Percentiles rank a stretch among this genome's conserved stretches.
These are phyloP conservation scores for Xylariomycetidae sp. DNA, from an alignment of 2,329 filamentous ascomycete genomes.

Conservation along the genomic window DNA sequence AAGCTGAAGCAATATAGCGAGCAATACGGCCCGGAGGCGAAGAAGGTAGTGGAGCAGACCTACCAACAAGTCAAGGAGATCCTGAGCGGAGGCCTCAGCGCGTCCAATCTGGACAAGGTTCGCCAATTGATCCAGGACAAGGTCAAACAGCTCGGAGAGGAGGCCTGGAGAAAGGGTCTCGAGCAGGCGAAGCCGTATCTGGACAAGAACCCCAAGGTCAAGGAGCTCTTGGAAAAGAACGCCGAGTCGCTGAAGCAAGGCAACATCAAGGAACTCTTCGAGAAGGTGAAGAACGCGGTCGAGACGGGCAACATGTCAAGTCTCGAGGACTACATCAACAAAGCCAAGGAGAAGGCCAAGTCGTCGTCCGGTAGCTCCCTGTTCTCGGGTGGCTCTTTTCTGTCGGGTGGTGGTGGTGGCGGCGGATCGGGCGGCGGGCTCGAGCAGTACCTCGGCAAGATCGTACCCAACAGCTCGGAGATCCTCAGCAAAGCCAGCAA, in stretches of 20 bases:
- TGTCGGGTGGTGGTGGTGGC: too few relatives aligned
- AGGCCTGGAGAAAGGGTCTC: slow-evolving; percentile 67
- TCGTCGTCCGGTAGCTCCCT: slow-evolving; percentile 39
- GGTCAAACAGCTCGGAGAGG: slow-evolving; percentile 62
- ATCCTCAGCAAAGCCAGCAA: slow-evolving; percentile 63
- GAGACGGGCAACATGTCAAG: slow-evolving; percentile 56
- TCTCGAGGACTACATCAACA: slow-evolving; percentile 57
- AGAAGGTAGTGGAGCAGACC: slow-evolving; percentile 70
- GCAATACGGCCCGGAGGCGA: slow-evolving; percentile 68
- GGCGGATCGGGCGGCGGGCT: too few relatives aligned
- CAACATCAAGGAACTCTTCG: slow-evolving; percentile 59
- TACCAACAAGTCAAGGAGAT: slow-evolving; percentile 64
- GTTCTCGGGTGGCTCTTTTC: slow-evolving; percentile 31
- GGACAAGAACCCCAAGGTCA: slow-evolving; percentile 72
- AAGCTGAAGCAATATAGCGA: slow-evolving; percentile 67
- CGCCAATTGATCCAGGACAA: slow-evolving; percentile 65
- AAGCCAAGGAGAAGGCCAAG: slow-evolving; percentile 56
- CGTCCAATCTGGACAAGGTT: slow-evolving; percentile 48
- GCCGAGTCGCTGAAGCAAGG: slow-evolving; percentile 62
- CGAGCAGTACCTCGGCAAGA: slow-evolving; percentile 60
- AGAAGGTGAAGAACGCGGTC: slow-evolving; percentile 56
- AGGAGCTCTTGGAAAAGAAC: slow-evolving; percentile 69
- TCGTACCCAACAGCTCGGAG: slow-evolving; percentile 60
- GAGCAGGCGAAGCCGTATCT: slow-evolving; percentile 68
- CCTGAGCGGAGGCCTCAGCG: slow-evolving; percentile 55